Conservation (phyloP, 441 rosid species). For the Lepidium campestre region DNA sequence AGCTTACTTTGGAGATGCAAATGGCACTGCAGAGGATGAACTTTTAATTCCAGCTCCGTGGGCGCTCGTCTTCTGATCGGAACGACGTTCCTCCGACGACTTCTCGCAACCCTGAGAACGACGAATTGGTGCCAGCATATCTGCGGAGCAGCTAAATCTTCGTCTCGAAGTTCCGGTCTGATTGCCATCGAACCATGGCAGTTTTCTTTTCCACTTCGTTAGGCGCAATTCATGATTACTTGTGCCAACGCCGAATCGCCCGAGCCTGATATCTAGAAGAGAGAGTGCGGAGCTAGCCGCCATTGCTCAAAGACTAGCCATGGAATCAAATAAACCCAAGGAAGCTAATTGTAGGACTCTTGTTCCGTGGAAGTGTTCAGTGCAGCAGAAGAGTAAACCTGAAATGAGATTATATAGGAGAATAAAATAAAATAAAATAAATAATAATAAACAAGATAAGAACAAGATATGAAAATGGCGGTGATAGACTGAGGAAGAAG, state of each 20-base stretch:
- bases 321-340: slow-evolving; percentile 9
- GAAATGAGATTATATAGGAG: too few species aligned
- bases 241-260: neutral
- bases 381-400: too few species aligned
- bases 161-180: slow-evolving; percentile 17
- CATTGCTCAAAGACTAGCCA: slow-evolving; percentile 42
- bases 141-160: slow-evolving; percentile 46
- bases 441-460: too few species aligned
- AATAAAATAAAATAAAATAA: too few species aligned
- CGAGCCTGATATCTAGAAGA: slow-evolving; percentile 44
- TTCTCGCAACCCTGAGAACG: slow-evolving; percentile 34
- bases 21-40: slow-evolving; percentile 63
- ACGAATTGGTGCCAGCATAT: slow-evolving; percentile 51
- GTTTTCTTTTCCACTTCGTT: slow-evolving; percentile 29
- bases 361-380: slow-evolving; percentile 14
- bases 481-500: too few species aligned
- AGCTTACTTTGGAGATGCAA: slow-evolving; percentile 74
- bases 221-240: slow-evolving; percentile 25
- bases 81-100: slow-evolving; percentile 48
- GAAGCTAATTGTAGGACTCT: neutral
- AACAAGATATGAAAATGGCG: too few species aligned
- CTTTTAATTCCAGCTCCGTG: slow-evolving; percentile 48
- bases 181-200: slow-evolving; percentile 14
- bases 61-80: slow-evolving; percentile 44
- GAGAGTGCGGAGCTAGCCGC: slow-evolving; percentile 48